Evolutionary conservation across 805 yeast genomes (phyloP).

Genomic region (Wickerhamiella alocasiicola): DNA sequence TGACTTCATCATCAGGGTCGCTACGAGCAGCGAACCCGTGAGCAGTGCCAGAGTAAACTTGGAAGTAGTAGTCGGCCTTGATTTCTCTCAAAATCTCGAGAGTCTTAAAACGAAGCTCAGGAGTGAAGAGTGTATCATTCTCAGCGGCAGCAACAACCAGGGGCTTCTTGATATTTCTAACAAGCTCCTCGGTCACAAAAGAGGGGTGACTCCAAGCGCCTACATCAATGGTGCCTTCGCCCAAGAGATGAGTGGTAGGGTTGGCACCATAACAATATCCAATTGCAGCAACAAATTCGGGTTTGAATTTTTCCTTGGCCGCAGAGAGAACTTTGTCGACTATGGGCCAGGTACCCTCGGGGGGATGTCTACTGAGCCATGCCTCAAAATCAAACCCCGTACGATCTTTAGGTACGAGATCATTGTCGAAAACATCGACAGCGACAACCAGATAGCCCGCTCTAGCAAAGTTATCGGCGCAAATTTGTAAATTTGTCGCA

Average conservation of each 20-base stretch:
- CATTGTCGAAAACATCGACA: conserved; percentile 63
- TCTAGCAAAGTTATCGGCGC: conserved; percentile 40
- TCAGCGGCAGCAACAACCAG: conserved; percentile 65
- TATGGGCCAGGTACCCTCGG: conserved; percentile 32
- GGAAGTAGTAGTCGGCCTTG: conserved; percentile 45
- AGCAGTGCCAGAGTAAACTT: conserved; percentile 45
- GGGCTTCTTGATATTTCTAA: conserved; percentile 49
- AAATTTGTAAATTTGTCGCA: conserved; percentile 42
- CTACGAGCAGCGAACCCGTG: conserved; percentile 83
- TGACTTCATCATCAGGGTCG: conserved; percentile 40
- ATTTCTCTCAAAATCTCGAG: conserved; percentile 45
- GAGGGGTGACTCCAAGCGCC: conserved; percentile 87
- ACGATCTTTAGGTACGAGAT: conserved; percentile 27
- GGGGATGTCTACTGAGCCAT: conserved; percentile 13
- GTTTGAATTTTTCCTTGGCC: conserved; percentile 34
- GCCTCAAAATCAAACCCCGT: background rate
- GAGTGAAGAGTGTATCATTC: conserved; percentile 48
- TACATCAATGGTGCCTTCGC: conserved; percentile 32
- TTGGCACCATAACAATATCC: conserved; percentile 43
- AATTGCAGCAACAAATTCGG: conserved; percentile 34
- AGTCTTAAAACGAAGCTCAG: conserved; percentile 49
- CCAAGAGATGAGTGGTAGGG: conserved; percentile 29
- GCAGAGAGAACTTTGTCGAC: conserved; percentile 36
- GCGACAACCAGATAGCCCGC: conserved; percentile 52
- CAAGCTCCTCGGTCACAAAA: conserved; percentile 51